These are phyloP conservation scores for Malus hybrid DNA, from an alignment of 331 rosid genomes.

Conservation along the genomic window DNA sequence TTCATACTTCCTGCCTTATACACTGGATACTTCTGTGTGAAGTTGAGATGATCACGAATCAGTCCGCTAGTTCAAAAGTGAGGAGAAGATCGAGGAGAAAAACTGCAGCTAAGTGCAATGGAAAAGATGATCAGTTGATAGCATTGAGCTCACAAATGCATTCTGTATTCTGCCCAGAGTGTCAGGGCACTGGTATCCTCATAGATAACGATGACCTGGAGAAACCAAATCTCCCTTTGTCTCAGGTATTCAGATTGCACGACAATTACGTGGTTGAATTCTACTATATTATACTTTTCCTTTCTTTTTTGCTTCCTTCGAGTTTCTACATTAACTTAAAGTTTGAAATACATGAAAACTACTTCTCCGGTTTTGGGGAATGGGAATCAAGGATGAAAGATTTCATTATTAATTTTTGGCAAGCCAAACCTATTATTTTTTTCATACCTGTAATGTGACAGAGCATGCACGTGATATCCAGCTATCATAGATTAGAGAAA, in stretches of 20 bases:
- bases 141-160: slow-evolving; percentile 18
- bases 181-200: slow-evolving; percentile 70
- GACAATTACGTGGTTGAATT: background rate
- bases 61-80: slow-evolving; percentile 31
- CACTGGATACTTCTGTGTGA: slow-evolving; percentile 88
- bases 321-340: no score
- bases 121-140: slow-evolving; percentile 31
- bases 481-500: background rate
- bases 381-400: no score
- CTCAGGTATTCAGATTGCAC: slow-evolving; percentile 51
- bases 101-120: slow-evolving; percentile 29
- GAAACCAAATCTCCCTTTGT: slow-evolving; percentile 41
- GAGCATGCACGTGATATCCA: background rate
- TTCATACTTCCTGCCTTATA: slow-evolving; percentile 73
- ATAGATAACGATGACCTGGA: slow-evolving; percentile 49
- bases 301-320: no score
- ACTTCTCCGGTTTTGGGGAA: no score
- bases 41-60: slow-evolving; percentile 40
- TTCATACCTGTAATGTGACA: background rate
- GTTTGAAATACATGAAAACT: no score
- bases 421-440: background rate
- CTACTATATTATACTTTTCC: background rate
- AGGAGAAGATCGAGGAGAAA: slow-evolving; percentile 45
- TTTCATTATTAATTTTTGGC: background rate
- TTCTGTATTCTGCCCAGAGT: slow-evolving; percentile 80